Conservation (phyloP, 2,329 filamentous ascomycete genomes). For the Calonectria pseudoturangicola region DNA sequence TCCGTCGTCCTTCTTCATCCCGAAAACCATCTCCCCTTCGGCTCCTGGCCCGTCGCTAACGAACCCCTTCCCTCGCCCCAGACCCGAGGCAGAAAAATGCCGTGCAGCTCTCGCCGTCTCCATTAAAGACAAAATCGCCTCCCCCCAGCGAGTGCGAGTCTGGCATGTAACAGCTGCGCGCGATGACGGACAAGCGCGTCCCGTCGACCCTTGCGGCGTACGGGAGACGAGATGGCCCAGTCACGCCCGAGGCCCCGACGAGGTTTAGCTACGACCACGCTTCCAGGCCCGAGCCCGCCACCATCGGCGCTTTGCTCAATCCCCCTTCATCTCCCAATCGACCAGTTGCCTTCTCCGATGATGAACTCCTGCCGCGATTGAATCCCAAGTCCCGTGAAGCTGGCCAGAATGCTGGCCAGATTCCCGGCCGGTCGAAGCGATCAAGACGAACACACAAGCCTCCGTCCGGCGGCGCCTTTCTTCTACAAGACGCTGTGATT, state of each 20-base stretch:
- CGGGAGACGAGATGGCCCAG: slow-evolving; percentile 53
- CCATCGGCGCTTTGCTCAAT: slow-evolving; percentile 51
- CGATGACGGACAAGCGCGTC: slow-evolving; percentile 53
- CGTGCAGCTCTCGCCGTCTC: slow-evolving; percentile 45
- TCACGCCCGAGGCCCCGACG: slow-evolving; percentile 51
- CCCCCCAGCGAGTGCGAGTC: slow-evolving; percentile 40
- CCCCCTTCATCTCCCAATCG: slow-evolving; percentile 51
- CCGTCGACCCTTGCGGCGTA: slow-evolving; percentile 50
- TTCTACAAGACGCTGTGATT: slow-evolving; percentile 67
- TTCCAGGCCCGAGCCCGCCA: slow-evolving; percentile 51
- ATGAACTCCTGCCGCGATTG: slow-evolving; percentile 53
- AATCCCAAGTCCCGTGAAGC: slow-evolving; percentile 46
- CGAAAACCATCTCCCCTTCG: not conserved
- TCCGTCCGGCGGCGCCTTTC: slow-evolving; percentile 70
- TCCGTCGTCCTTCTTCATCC: slow-evolving; percentile 12
- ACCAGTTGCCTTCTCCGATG: slow-evolving; percentile 54
- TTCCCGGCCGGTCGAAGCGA: slow-evolving; percentile 52
- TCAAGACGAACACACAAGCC: slow-evolving; percentile 62
- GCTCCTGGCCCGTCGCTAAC: slow-evolving; percentile 22
- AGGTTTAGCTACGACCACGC: slow-evolving; percentile 54
- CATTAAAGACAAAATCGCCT: slow-evolving; percentile 48
- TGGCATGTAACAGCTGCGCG: slow-evolving; percentile 52
- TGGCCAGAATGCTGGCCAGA: slow-evolving; percentile 44
- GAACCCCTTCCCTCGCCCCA: slow-evolving; percentile 6
- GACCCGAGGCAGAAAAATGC: slow-evolving; percentile 47